Base-by-base conservation (phyloP, 78 protist species). In the Mastigamoeba balamuthi region DNA sequence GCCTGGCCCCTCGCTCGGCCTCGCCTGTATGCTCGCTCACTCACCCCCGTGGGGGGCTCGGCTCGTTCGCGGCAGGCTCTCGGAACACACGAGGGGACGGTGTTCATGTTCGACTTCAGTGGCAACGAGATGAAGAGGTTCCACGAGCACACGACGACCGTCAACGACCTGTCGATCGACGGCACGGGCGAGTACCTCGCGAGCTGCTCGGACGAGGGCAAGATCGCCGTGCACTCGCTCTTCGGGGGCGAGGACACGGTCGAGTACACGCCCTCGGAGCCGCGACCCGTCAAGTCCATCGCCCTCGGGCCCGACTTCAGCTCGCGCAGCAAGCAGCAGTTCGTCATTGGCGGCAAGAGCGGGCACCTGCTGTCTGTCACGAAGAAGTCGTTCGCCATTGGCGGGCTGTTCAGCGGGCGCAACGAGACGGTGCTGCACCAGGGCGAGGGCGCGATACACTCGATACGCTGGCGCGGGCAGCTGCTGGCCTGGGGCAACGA, bases 401-500 rank as follows among this genome's bases (percentile, higher is more conserved):
- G 0, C 6, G 27, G 86, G 92, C 27, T 89, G 91, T 86, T 91
- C 87, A n/a, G n/a, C 70, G 8, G 64, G 40, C 1, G 64, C 5
- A 83, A 90, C 64, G 83, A 82, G 29, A 69, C 72, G 0, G 35
- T 74, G 6, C 27, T 94, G 43, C 95, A 93, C 80, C 42, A 66
- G 25, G 95, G 90, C 0, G 95, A 93, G 27, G 91, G 91, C 2
- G 73, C 85, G 29, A 83, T 94, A 27, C 48, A 66, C 10, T 83
- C 95, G 1, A 67, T 94, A 9, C 35, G 43, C 52, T 92, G 95
- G 95, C 66, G 83, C 44, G 86, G 86, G 6, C 28, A 68, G 3
- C 74, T 84, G 33, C 78, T 94, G 25, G 97, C 95, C 1, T 94
- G 97, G 97, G 91, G 93, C 1, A 91, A 92, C 70, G 94, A 90